Percentiles rank a stretch among this genome's conserved stretches.
Evolutionary conservation across 2,329 filamentous ascomycete species (phyloP).

Genomic region (Pseudogymnoascus sp.): DNA sequence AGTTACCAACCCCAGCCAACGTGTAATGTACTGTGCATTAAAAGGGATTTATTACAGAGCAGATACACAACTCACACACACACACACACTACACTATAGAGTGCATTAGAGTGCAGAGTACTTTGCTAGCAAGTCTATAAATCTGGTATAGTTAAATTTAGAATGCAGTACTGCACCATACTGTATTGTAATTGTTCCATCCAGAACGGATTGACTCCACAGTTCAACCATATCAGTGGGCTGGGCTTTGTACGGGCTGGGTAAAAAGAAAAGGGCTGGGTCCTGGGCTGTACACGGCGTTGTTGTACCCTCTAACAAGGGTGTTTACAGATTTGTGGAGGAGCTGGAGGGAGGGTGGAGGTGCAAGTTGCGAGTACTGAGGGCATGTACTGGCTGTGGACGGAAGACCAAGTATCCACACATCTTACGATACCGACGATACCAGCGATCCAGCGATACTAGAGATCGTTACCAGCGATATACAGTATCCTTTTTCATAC

Average conservation of each 20-base stretch:
- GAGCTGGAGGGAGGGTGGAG: background rate
- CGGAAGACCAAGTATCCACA: background rate
- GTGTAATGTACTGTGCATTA: background rate
- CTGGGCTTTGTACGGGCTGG: background rate
- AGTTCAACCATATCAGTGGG: background rate
- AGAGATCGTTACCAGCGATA: background rate
- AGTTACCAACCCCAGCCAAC: background rate
- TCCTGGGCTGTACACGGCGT: background rate
- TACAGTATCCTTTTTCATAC: background rate
- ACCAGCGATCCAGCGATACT: background rate
- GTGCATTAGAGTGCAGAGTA: background rate
- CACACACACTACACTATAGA: background rate
- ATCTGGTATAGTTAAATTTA: background rate
- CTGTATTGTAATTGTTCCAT: constrained; percentile 3
- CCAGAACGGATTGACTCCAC: background rate
- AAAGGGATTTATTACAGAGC: constrained; percentile 1
- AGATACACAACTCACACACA: background rate
- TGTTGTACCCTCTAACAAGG: background rate
- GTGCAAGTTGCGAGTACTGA: no score
- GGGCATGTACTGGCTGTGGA: no score
- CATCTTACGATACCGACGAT: background rate
- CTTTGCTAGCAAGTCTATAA: background rate
- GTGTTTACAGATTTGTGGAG: background rate
- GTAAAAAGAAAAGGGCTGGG: constrained; percentile 3
- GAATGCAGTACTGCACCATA: background rate